Base-by-base conservation (phyloP, 129 eudicot genomes). In the Centella asiatica region DNA sequence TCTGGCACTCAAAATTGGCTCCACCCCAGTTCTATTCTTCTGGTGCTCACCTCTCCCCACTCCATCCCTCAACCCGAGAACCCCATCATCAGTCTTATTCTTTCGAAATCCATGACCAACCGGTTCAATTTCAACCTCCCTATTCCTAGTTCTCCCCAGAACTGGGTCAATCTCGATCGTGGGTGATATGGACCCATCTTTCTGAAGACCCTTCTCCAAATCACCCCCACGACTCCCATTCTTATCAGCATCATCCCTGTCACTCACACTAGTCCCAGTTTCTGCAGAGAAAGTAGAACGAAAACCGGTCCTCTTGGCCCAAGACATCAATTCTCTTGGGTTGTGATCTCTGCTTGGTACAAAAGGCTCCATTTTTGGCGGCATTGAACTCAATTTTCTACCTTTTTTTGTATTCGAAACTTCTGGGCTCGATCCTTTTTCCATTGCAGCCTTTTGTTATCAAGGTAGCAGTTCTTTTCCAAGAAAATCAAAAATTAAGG, bases 251-350 rank as follows among this genome's bases (percentile, higher is more conserved):
- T 23, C 40, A 61, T 44, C 69, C 68, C 77, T 78, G 6, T 65
- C 50, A 48, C 77, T 69, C 55, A 29, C 48, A 80, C 76, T 71
- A 45, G 67, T 67, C 51, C 81, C 87, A 62, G 71, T 77, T 76
- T 92, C 96, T 8, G 84, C 85, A 69, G 95, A 90, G 44, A 90
- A 79, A 18, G 71, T 76, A 9, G 96, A 87, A 29, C 80, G 86
- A 72, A 92, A 92, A 40, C 98, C 96, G 55, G 98, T 92, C 23
- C 78, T 76, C 57, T 92, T 92, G 64, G 98, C 98, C 98, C 98
- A 92, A 74, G 98, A 87, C 73, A 80, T 87, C 78, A 92, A 80
- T 64, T 92, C 95, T 61, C 82, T 87, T 1, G 96, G 88, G 67
- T 80, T 89, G 73, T 87, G 82, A 69, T 80, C 83, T 53, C 73